These are phyloP conservation scores for Claviceps sp. DNA, from an alignment of 2,329 filamentous ascomycete species.

Conservation along the genomic window DNA sequence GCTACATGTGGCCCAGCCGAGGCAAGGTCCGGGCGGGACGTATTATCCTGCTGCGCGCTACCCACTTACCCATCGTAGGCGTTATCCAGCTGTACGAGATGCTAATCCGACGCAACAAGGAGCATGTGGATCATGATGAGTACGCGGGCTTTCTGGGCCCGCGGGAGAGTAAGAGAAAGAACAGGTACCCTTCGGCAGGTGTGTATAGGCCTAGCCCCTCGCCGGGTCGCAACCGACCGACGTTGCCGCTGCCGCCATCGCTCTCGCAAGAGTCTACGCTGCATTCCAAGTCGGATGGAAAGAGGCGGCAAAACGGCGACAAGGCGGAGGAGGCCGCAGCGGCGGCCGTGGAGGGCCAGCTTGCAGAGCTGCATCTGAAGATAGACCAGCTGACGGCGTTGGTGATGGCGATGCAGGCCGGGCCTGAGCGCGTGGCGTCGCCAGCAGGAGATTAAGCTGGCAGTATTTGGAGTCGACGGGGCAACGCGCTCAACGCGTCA, in stretches of 20 bases:
- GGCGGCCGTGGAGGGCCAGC: conserved; percentile 32
- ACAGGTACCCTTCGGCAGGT: conserved; percentile 7
- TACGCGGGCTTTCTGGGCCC: conserved; percentile 37
- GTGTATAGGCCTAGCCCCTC: conserved; percentile 9
- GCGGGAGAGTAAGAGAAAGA: conserved; percentile 14
- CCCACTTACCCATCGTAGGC: conserved; percentile 55
- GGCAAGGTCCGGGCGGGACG: conserved; percentile 47
- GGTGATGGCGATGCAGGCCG: conserved; percentile 26
- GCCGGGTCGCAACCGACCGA: conserved; percentile 7
- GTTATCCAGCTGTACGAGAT: conserved; percentile 54
- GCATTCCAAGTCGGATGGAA: conserved; percentile 5
- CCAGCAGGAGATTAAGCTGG: background rate
- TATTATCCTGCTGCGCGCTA: conserved; percentile 48
- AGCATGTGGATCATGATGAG: conserved; percentile 27
- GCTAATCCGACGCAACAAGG: conserved; percentile 25
- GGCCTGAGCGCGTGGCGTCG: background rate
- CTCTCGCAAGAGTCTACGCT: conserved; percentile 9
- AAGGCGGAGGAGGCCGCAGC: conserved; percentile 18
- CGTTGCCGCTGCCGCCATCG: conserved; percentile 5
- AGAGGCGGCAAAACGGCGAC: conserved; percentile 15
- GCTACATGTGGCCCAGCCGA: conserved; percentile 52
- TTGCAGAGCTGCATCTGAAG: conserved; percentile 41
- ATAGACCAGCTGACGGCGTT: conserved; percentile 31
- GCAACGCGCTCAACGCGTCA: too few relatives aligned
- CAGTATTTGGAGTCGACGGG: too few relatives aligned